A percentile compares a stretch with the other conserved stretches of the same genome.
phyloP scores from a whole-genome alignment of 106 monocot species.

The Platanthera guangdongensis region DNA sequence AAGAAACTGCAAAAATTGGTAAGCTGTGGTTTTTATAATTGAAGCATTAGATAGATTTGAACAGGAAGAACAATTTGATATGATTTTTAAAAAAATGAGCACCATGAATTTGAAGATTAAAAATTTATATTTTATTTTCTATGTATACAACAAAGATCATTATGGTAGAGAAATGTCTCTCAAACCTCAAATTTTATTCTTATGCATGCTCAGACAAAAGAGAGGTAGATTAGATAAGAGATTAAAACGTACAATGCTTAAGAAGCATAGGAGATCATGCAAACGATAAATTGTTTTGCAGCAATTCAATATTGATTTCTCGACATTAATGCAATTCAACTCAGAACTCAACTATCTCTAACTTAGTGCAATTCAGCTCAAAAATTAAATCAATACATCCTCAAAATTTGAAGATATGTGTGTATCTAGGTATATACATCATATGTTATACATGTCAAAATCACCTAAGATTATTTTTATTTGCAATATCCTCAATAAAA shows the following conservation, averaged over 20 bases:
- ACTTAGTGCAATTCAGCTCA: no score
- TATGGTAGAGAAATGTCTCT: neutral
- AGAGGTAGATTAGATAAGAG: neutral
- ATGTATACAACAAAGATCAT: neutral
- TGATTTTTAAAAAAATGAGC: neutral
- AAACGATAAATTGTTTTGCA: neutral
- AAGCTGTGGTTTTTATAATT: neutral
- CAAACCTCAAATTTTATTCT: neutral
- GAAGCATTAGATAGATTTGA: neutral
- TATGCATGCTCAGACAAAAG: neutral
- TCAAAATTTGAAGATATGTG: no score
- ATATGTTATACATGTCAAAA: no score
- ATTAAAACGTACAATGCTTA: neutral
- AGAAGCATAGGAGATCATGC: neutral
- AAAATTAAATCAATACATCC: no score
- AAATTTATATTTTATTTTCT: neutral
- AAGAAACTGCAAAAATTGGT: slow-evolving; percentile 2
- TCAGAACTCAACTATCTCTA: no score
- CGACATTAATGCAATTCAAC: no score
- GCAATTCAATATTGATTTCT: no score
- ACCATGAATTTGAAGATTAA: neutral
- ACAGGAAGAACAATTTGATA: neutral
- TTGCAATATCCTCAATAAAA: no score
- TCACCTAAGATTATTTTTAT: no score
- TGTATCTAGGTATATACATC: no score